Evolutionary conservation across 1,284 basidiomycete species (phyloP), one percentile per base, ranked within the genome.

Genomic region (Malassezia vespertilionis): DNA sequence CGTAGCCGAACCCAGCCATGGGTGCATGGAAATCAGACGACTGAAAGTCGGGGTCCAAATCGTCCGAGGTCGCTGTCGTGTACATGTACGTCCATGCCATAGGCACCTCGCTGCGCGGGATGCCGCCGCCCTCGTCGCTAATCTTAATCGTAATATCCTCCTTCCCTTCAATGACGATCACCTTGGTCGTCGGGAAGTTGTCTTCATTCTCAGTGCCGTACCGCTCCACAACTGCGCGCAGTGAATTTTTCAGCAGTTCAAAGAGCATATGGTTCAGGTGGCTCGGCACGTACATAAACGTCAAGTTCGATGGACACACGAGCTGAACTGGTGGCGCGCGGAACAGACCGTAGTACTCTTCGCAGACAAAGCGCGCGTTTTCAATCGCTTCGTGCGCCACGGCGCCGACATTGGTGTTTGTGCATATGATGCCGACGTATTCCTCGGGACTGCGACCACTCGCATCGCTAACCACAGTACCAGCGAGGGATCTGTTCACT

Each of bases 101-200:
- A 4, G 88, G 86, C 26, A 96, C 83, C 1, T 89, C 91, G 61
- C 84, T 66, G 37, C 91, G 75, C 15, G 89, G 81, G 52, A 99
- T 97, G 1, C 93, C 93, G 5, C 91, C 93, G 9, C 91, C 91
- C 69, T 97, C 91, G 71, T 88, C 86, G 18, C 79, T 81, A 60
- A 97, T 96, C 78, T 97, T 97, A 78, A 97, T 89, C 7, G 91
- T 99, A 22, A 97, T 96, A 71, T 99, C 91, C 71, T 79, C 77
- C 46, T 71, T 66, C 34, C 72, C 67, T 70, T 96, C 89, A 2
- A 95, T 86, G 18, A 96, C 91, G 49, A 97, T 80, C 32, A 95
- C 86, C 73, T 91, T 93, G 76, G 97, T 95, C 0, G 90, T 85
- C 17, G 93, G 91, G 74, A 84, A 88, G 36, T 72, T 63, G 55